Base-by-base conservation (phyloP, 208 protist genomes). In the Crithidia fasciculata region DNA sequence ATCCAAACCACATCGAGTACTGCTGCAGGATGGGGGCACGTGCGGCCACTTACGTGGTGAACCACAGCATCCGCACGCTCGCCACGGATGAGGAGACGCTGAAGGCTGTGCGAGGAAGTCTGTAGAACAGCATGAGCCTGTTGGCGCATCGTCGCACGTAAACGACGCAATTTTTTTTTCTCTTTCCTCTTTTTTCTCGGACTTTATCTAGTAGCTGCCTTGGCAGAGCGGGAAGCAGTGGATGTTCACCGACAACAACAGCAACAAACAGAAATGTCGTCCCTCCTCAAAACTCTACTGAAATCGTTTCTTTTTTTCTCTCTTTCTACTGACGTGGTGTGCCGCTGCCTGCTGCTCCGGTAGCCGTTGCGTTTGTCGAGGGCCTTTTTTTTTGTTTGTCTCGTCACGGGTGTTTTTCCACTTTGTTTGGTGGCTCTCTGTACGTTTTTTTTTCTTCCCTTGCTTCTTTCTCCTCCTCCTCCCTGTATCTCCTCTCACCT, bases 21-120 rank as follows among this genome's bases (percentile, higher is more conserved):
- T 94, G 86, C 66, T 84, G 92, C 39, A 40, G 47, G 1, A 78
- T 84, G 37, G 91, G 89, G 43, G 65, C 89, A 15, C 83, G 79
- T 12, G 77, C 87, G 8, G 83, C 90, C 37, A 36, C 64, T 5
- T 68, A 78, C 18, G 87, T 92, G 57, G 91, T 96, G 56, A 68
- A 91, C 61, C 76, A 86, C 67, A 57, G 61, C 44, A 84, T 83
- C 52, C 6, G 64, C 19, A 69, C 5, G 5, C 49, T 83, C 12
- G 16, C 40, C 5, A 75, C 69, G n/a, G 70, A 81, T 28, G 71
- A 53, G 65, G 69, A 49, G 49, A 58, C 70, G 10, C 47, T 67
- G 12, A 55, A 54, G 36, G 47, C 72, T 36, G n/a, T 78, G 47
- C 56, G 41, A 6, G 52, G 12, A 18, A 69, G 66, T 16, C 18